Base-by-base conservation (phyloP, 2,329 filamentous ascomycete genomes). In the Ceratocystis diversiconidia region DNA sequence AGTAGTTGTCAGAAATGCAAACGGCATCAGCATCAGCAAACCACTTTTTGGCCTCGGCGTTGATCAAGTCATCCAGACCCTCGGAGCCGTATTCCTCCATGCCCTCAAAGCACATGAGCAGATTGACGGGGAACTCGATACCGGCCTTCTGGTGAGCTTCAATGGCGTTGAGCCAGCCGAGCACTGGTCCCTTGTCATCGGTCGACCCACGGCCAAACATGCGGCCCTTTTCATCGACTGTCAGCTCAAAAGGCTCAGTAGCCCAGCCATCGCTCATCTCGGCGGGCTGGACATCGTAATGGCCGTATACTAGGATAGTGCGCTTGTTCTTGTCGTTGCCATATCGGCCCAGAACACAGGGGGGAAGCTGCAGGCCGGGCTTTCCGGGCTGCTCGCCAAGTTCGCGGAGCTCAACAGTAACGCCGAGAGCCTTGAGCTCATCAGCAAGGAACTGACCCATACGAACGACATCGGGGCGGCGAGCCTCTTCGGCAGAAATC, bases 31-130 rank as follows among this genome's bases (percentile, higher is more conserved):
- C 86, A 72, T 96, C 92, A 73, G 90, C 90, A 79, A 99, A 99
- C 81, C 87, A 97, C 72, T 89, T 88, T 79, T 95, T 90, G 70
- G 88, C 91, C 78, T 99, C 94, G 60, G 84, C 86, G 70, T 88
- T 82, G 77, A 99, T 96, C 70, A 97, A 88, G 71, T 96, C 92
- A 73, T 99, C 94, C 65, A 99, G 82, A 46, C 94, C 94, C 75
- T 97, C 92, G 0, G 92, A 96, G 62, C 94, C 94, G 75, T 95
- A 96, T 79, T 99, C 94, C 79, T 99, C 94, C 94, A 99, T 99
- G 61, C 94, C 94, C 81, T 99, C 94, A 72, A 99, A 97, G 81
- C 94, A 99, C 90, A 96, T 97, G 69, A 99, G 84, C 70, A 99
- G 82, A 79, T 99, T 99, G 73, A 99, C 94, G 7, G 94, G 94